Conservation (phyloP, 179 eudicot genomes). For the Silene coronaria region DNA sequence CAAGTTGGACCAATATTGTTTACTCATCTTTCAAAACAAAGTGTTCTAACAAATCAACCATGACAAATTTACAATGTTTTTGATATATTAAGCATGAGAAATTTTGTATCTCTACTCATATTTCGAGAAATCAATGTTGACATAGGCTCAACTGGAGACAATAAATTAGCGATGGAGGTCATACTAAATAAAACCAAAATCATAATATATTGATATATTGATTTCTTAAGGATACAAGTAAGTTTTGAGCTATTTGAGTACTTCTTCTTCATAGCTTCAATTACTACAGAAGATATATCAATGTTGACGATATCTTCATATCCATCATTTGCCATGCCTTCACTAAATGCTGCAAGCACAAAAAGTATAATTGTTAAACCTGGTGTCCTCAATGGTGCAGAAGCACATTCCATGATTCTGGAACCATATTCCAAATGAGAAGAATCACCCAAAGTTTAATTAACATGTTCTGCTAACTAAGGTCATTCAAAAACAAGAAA, state of each 20-base stretch:
- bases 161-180: no score
- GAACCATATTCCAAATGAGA: not conserved
- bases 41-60: no score
- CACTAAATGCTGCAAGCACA: conserved; percentile 62
- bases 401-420: not conserved
- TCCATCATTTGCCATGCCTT: conserved; percentile 77
- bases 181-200: no score
- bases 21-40: no score
- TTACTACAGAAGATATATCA: conserved; percentile 77
- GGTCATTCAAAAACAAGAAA: not conserved
- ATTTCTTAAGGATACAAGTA: conserved; percentile 49
- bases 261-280: conserved; percentile 74
- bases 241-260: conserved; percentile 46
- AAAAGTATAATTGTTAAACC: not conserved
- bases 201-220: not conserved
- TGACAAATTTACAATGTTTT: no score
- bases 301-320: conserved; percentile 61
- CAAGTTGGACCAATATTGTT: no score
- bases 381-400: no score
- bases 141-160: no score
- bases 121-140: no score
- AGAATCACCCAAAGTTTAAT: no score
- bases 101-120: no score
- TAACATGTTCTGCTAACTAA: not conserved
- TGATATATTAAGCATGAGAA: no score